Conservation (phyloP, 768 basidiomycete genomes). For the Neoboletus subvelutipes region DNA sequence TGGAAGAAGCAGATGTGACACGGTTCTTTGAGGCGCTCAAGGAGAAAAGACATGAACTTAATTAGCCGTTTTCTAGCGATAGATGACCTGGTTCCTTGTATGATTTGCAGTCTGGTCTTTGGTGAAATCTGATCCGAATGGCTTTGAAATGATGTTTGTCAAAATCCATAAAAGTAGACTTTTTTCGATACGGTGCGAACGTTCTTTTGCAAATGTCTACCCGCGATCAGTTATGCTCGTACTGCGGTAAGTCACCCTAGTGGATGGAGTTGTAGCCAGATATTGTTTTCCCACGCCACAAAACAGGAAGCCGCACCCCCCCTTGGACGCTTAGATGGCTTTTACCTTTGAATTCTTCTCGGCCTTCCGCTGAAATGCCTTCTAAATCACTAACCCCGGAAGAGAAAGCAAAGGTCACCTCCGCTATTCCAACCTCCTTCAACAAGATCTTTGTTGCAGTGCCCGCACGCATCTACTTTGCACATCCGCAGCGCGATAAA, state of each 20-base stretch:
- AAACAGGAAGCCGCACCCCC: neutral
- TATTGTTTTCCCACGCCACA: slow-evolving; percentile 11
- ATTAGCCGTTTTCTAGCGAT: neutral
- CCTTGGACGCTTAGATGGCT: slow-evolving; percentile 3
- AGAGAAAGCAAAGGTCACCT: slow-evolving; percentile 78
- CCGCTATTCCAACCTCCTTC: slow-evolving; percentile 48
- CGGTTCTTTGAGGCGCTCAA: slow-evolving; percentile 60
- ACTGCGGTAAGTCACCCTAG: no score
- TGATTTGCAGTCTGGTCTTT: no score
- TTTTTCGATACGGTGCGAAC: no score
- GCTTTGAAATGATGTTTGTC: neutral
- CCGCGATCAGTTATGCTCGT: no score
- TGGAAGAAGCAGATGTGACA: slow-evolving; percentile 69
- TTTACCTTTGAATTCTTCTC: neutral
- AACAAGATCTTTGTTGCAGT: slow-evolving; percentile 84
- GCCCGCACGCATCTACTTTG: slow-evolving; percentile 87
- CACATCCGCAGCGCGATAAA: slow-evolving; percentile 67
- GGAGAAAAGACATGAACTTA: slow-evolving; percentile 27
- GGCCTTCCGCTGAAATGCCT: slow-evolving; percentile 53
- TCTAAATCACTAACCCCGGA: slow-evolving; percentile 65
- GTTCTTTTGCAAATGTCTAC: neutral
- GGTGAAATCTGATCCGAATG: neutral
- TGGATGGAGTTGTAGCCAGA: no score
- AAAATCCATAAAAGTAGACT: no score
- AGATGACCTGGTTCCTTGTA: neutral